Conservation (phyloP, 2,329 filamentous ascomycete species). For the Knoxdaviesia capensis region DNA sequence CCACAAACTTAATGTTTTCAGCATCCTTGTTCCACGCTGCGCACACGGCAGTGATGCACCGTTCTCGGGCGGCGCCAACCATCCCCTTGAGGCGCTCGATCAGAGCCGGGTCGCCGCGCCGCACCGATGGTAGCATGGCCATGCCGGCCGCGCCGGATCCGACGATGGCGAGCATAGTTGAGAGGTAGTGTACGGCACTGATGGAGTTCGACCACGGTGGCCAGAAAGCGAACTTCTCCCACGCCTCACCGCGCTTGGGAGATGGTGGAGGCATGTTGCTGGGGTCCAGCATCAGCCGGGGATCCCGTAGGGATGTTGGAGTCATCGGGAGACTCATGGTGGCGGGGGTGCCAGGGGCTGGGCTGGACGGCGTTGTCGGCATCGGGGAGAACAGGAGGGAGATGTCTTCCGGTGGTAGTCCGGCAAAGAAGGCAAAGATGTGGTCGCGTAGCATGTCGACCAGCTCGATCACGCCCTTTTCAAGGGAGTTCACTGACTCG, state of each 20-base stretch:
- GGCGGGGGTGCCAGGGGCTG: constrained; percentile 29
- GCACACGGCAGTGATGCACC: constrained; percentile 69
- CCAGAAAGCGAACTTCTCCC: constrained; percentile 95
- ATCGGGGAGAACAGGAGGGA: constrained; percentile 71
- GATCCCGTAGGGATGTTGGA: constrained; percentile 41
- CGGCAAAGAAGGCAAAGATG: constrained; percentile 64
- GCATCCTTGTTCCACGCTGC: constrained; percentile 87
- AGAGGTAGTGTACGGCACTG: constrained; percentile 78
- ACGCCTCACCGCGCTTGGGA: constrained; percentile 60
- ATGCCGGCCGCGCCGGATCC: constrained; percentile 79
- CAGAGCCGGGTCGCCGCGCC: constrained; percentile 29
- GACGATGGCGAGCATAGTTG: constrained; percentile 61
- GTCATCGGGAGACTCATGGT: constrained; percentile 18
- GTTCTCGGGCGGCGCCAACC: constrained; percentile 61
- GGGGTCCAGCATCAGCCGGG: constrained; percentile 61
- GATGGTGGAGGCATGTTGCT: constrained; percentile 59
- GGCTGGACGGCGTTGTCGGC: constrained; percentile 44
- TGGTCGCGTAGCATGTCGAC: constrained; percentile 65
- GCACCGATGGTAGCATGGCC: constrained; percentile 51
- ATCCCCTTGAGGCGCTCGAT: constrained; percentile 57
- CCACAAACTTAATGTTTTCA: constrained; percentile 76
- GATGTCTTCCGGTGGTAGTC: constrained; percentile 77
- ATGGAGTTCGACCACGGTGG: constrained; percentile 81
- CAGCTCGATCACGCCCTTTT: constrained; percentile 64
- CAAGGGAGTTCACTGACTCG: constrained; percentile 49